phyloP scores from a whole-genome alignment of 192 early-diverging fungal species.

The Gaertneriomyces semiglobifer region DNA sequence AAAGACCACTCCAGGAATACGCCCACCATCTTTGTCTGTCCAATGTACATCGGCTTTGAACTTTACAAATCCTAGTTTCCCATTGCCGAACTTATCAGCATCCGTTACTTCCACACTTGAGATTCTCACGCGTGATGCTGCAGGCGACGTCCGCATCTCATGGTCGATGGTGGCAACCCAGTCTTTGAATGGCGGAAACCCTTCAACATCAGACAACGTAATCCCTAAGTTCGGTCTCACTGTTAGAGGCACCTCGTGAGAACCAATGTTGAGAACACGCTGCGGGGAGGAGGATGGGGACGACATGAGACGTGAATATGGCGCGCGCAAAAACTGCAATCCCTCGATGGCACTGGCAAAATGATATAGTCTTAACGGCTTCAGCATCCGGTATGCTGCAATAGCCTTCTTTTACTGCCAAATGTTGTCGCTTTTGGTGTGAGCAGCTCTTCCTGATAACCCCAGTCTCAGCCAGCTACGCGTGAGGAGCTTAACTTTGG shows the following conservation, averaged over 20 bases:
- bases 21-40: constrained; percentile 49
- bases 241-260: neutral
- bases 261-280: neutral
- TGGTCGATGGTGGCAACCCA: constrained; percentile 47
- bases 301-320: no score
- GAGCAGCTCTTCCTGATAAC: no score
- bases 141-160: constrained; percentile 20
- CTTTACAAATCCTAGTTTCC: constrained; percentile 74
- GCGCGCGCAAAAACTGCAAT: no score
- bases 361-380: no score
- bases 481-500: no score
- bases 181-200: constrained; percentile 58
- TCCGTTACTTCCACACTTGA: constrained; percentile 60
- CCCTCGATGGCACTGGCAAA: no score
- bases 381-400: no score
- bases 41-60: constrained; percentile 54
- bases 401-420: no score
- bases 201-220: constrained; percentile 29
- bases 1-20: constrained; percentile 73
- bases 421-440: no score
- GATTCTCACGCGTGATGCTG: constrained; percentile 38
- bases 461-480: no score
- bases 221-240: neutral
- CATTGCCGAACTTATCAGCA: constrained; percentile 66
- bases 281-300: neutral